These are phyloP conservation scores for Aciculosporium take DNA, from an alignment of 2,329 filamentous ascomycete species.

Conservation along the genomic window DNA sequence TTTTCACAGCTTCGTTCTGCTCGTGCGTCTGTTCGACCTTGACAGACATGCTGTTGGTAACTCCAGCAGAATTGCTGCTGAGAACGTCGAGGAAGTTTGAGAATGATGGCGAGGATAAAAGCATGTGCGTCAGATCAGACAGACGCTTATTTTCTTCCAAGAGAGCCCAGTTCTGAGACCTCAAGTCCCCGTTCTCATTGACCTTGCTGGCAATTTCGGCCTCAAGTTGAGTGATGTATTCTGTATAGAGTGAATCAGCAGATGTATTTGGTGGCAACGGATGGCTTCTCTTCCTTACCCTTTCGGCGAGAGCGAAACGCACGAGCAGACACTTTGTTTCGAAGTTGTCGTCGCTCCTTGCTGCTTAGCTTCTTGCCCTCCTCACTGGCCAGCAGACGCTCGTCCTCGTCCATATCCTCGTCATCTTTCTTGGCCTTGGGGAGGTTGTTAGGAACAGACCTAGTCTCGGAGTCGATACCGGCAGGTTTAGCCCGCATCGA, in stretches of 20 bases:
- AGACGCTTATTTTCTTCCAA: slow-evolving; percentile 75
- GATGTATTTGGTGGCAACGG: not conserved
- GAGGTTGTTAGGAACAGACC: slow-evolving; percentile 49
- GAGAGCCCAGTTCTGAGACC: slow-evolving; percentile 66
- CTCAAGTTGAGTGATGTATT: slow-evolving; percentile 94
- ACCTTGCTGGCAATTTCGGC: slow-evolving; percentile 72
- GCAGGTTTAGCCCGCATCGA: slow-evolving; percentile 70
- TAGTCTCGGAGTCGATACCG: slow-evolving; percentile 28
- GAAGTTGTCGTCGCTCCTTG: slow-evolving; percentile 91
- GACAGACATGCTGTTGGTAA: slow-evolving; percentile 24
- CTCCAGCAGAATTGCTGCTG: slow-evolving; percentile 40
- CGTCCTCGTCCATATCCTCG: slow-evolving; percentile 97
- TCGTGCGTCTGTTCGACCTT: slow-evolving; percentile 26
- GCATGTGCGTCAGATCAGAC: slow-evolving; percentile 64
- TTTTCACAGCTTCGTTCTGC: slow-evolving; percentile 45
- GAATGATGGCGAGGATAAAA: slow-evolving; percentile 69
- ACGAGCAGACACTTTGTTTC: slow-evolving; percentile 96
- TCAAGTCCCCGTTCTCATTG: slow-evolving; percentile 69
- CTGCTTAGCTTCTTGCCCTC: slow-evolving; percentile 98
- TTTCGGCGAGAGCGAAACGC: slow-evolving; percentile 97
- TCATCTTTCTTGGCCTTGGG: slow-evolving; percentile 78
- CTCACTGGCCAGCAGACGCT: slow-evolving; percentile 83
- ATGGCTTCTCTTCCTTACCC: slow-evolving; percentile 43
- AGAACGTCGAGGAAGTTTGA: slow-evolving; percentile 64
- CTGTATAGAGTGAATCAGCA: slow-evolving; percentile 30